Evolutionary conservation across 768 basidiomycete genomes (phyloP), one percentile per base, ranked within the genome.

Genomic region (Lactarius sp.): DNA sequence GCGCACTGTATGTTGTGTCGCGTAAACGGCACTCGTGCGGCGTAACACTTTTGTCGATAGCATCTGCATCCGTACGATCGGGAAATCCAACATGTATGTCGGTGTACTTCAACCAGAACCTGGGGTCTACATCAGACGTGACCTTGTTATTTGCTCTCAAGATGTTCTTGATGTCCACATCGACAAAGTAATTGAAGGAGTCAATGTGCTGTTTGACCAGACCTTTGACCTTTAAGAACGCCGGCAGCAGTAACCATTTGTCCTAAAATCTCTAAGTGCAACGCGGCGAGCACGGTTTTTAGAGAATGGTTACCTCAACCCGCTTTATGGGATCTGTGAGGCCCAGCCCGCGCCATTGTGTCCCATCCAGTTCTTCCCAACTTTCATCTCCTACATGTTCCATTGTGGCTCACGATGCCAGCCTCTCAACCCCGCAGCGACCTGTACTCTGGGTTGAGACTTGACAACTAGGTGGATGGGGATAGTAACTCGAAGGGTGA

Each of bases 181-280:
- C 92, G 72, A 98, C 94, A 72, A 99, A 98, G 75, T 96, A 95
- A 78, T 98, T 98, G 85, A 94, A 98, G 8, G 94, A 97, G 75
- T 98, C 97, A 69, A 98, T 91, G 73, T 99, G 97, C 73, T 98
- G 97, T 78, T 98, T 98, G 65, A 99, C 97, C 14, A 99, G 86
- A 63, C 97, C 97, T 71, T 99, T 99, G 65, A 97, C 92, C 76
- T 95, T 90, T 56, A 99, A 80, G 71, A 98, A 99, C 10, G 95
- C 96, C 2, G 97, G 97, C 2, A 99, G 79, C 10, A 99, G 78
- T 20, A 97, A 84, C 97, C 97, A 99, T 86, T 99, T 99, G 73
- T 99, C 97, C 95, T 97, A 69, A 50, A 37, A 14, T 54, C 44
- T 22, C 27, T 54, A 20, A 60, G 39, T 12, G 18, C 16, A 18